Percentiles rank a stretch among this genome's conserved stretches.
Evolutionary conservation across 2,329 filamentous ascomycete species (phyloP).

Genomic region (Diaporthe amygdali): DNA sequence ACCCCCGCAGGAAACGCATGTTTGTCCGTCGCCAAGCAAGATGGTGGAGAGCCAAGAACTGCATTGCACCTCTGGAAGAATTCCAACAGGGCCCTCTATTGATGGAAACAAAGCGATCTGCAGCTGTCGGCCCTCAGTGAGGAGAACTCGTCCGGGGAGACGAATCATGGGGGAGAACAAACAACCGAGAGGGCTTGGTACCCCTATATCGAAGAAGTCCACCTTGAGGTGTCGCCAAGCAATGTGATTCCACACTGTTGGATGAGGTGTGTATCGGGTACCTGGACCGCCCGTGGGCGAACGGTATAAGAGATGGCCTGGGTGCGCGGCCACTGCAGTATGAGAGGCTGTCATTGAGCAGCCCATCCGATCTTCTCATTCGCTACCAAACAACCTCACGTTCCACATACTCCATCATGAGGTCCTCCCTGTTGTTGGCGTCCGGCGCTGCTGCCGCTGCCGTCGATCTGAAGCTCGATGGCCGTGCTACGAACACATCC

Average conservation of each 20-base stretch:
- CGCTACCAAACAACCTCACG: slow-evolving; percentile 2
- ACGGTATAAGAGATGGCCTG: slow-evolving; percentile 9
- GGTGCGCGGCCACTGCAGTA: neutral
- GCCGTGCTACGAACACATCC: slow-evolving; percentile 70
- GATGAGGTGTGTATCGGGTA: neutral
- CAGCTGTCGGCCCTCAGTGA: neutral
- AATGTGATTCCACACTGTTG: slow-evolving; percentile 1
- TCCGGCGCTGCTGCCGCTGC: slow-evolving; percentile 68
- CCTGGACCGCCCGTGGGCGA: neutral
- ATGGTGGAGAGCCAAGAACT: slow-evolving; percentile 11
- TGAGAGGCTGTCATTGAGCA: neutral
- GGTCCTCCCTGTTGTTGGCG: slow-evolving; percentile 4
- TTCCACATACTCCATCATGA: slow-evolving; percentile 6
- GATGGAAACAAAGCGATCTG: slow-evolving; percentile 10
- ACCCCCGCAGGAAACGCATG: neutral
- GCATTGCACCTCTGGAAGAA: slow-evolving; percentile 7
- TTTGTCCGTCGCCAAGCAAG: slow-evolving; percentile 11
- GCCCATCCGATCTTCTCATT: slow-evolving; percentile 13
- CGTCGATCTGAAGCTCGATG: slow-evolving; percentile 73
- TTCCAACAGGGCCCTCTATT: slow-evolving; percentile 6
- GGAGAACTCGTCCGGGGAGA: neutral
- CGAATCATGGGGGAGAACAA: neutral
- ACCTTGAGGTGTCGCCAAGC: slow-evolving; percentile 1
- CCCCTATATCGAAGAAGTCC: slow-evolving; percentile 9
- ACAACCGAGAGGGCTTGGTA: neutral